Evolutionary conservation across 768 basidiomycete species (phyloP), one percentile per base, ranked within the genome.

Genomic region (Holtermanniella nyarrowii): DNA sequence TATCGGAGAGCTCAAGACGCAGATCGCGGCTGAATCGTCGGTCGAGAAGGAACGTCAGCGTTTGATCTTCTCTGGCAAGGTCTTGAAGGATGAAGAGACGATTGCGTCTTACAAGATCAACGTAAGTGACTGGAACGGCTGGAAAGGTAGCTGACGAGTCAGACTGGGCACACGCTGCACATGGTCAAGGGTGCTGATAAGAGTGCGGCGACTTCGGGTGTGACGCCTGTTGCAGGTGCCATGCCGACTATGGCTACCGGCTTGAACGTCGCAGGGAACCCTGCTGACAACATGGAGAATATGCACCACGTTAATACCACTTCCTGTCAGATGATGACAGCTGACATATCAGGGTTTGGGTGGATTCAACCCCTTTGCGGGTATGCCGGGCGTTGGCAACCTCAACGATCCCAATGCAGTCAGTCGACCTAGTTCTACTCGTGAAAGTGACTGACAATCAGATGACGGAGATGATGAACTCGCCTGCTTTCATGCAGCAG

Each of bases 321-420:
- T 4, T 22, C 5, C 40, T 26, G 16, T 26, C 23, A 14, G 26
- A 13, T 18, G 4, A 5, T 4, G 7, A 18, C 20, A 20, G 47
- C 21, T 26, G 45, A 46, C 24, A 23, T 13, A 21, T 3, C 42
- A 60, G 57, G 66, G 60, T 23, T 52, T 71, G 39, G 71, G 60
- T 27, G 69, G 66, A 31, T 76, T 91, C 67, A 96, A 97, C 62
- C 93, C 95, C 0, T 97, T 99, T 64, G 78, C 84, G 0, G 84
- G 84, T 3, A 82, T 93, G 80, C 60, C 61, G 50, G 93, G 91
- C 1, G 46, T 93, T 48, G 51, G 59, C 27, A 99, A 99, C 65
- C 76, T 79, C 3, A 87, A 86, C 60, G 93, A 96, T 68, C 91
- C 91, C 0, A 95, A 96, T 69, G 86, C 93, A 81, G 88, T 88